Percentiles rank a stretch among this genome's conserved stretches.
phyloP scores from a whole-genome alignment of 1,139 yeast genomes.

The Yamadazyma trypodendri region DNA sequence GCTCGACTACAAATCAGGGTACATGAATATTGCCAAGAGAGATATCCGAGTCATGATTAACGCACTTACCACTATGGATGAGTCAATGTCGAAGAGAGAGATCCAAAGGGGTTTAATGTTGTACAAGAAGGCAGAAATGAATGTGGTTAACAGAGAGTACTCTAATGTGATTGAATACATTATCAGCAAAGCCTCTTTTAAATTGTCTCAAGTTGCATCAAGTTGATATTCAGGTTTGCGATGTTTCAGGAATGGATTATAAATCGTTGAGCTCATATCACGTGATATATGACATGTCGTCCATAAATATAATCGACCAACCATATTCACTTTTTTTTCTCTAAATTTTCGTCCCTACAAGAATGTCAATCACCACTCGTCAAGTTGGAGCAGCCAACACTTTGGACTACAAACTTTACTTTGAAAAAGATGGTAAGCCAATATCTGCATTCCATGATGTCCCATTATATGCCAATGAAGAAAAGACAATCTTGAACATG shows the following conservation, averaged over 20 bases:
- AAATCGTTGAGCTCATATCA: conserved; percentile 9
- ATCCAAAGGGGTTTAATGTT: conserved; percentile 54
- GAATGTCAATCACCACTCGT: conserved; percentile 73
- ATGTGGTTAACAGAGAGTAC: conserved; percentile 18
- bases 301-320: conserved; percentile 2
- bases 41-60: conserved; percentile 37
- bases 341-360: conserved; percentile 6
- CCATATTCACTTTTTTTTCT: conserved; percentile 5
- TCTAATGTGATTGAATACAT: conserved; percentile 2
- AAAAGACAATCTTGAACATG: conserved; percentile 72
- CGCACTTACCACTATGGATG: background rate
- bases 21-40: conserved; percentile 28
- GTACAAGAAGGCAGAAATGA: conserved; percentile 60
- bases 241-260: background rate
- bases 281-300: conserved; percentile 8
- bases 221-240: background rate
- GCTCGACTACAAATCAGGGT: conserved; percentile 36
- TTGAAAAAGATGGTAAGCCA: conserved; percentile 49
- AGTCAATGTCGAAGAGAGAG: conserved; percentile 35
- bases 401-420: conserved; percentile 79
- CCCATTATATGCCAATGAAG: conserved; percentile 69
- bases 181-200: background rate
- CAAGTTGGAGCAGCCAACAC: conserved; percentile 92
- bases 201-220: background rate
- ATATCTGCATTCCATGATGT: conserved; percentile 75